Evolutionary conservation across 1,139 yeast species (phyloP).

Genomic region (Lizanozyma gosingica): DNA sequence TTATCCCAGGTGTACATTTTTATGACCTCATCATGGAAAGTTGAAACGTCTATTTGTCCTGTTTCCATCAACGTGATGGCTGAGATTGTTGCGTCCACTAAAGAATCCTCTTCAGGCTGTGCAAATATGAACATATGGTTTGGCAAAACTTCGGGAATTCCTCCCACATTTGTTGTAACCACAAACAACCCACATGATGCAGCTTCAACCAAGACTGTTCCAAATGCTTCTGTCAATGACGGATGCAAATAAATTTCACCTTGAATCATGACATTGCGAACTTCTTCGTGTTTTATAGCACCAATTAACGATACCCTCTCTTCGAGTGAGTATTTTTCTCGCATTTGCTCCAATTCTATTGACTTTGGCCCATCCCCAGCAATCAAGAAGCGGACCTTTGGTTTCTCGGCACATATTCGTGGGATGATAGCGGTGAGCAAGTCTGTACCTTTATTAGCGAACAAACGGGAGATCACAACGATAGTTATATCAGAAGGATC

Average conservation of each 20-base stretch:
- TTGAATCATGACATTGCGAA: constrained; percentile 82
- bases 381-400: constrained; percentile 66
- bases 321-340: constrained; percentile 78
- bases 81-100: constrained; percentile 56
- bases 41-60: constrained; percentile 57
- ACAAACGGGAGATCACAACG: constrained; percentile 83
- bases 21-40: constrained; percentile 70
- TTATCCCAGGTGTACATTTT: constrained; percentile 90
- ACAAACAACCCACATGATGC: constrained; percentile 93
- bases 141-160: constrained; percentile 95
- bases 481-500: constrained; percentile 46
- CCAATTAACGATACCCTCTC: constrained; percentile 84
- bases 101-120: constrained; percentile 69
- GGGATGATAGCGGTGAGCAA: constrained; percentile 82
- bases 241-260: constrained; percentile 96
- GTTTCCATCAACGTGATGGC: constrained; percentile 56
- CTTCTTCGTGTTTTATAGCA: constrained; percentile 85
- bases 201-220: constrained; percentile 95
- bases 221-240: constrained; percentile 93
- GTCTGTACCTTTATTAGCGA: constrained; percentile 96
- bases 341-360: constrained; percentile 88
- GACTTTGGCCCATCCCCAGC: constrained; percentile 98
- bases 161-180: constrained; percentile 95
- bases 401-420: constrained; percentile 55
- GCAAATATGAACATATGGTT: constrained; percentile 91